A percentile compares a stretch with the other conserved stretches of the same genome.
These are phyloP conservation scores for Aspergillus proliferans DNA, from an alignment of 2,329 filamentous ascomycete genomes.

Conservation along the genomic window DNA sequence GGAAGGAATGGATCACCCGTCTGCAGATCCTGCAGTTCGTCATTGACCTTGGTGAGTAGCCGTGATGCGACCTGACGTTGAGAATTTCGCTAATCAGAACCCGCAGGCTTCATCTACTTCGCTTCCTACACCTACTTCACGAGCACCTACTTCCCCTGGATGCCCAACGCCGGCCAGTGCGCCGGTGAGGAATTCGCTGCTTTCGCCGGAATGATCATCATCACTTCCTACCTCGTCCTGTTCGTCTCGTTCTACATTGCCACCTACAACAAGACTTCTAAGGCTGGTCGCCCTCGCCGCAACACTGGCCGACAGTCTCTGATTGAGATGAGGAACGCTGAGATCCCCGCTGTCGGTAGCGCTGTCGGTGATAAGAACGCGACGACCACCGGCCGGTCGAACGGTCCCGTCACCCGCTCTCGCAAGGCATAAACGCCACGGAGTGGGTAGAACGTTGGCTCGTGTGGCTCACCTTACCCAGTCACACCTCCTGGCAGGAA, in stretches of 20 bases:
- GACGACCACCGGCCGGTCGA: conserved; percentile 34
- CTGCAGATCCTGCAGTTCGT: conserved; percentile 97
- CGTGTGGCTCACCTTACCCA: no score
- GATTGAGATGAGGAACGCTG: conserved; percentile 74
- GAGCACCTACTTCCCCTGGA: conserved; percentile 76
- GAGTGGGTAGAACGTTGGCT: background rate
- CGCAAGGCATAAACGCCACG: conserved; percentile 38
- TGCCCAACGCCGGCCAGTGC: conserved; percentile 79
- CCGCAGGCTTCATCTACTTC: conserved; percentile 91
- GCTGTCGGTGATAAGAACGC: conserved; percentile 23
- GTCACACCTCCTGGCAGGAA: no score
- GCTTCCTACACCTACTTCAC: conserved; percentile 99
- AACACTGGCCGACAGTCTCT: conserved; percentile 74
- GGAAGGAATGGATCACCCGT: conserved; percentile 99
- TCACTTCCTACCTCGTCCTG: conserved; percentile 91
- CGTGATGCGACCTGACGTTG: background rate
- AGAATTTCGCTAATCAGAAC: conserved; percentile 11
- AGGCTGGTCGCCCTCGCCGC: conserved; percentile 38
- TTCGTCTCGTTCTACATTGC: conserved; percentile 99
- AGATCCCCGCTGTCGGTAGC: conserved; percentile 44
- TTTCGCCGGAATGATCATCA: conserved; percentile 81
- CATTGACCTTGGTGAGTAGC: conserved; percentile 77
- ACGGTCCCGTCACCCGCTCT: conserved; percentile 41
- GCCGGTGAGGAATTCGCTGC: conserved; percentile 96
- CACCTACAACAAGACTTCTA: conserved; percentile 71